These are phyloP conservation scores for Plasmodium malariae DNA, from an alignment of 169 alveolate species.

Conservation along the genomic window DNA sequence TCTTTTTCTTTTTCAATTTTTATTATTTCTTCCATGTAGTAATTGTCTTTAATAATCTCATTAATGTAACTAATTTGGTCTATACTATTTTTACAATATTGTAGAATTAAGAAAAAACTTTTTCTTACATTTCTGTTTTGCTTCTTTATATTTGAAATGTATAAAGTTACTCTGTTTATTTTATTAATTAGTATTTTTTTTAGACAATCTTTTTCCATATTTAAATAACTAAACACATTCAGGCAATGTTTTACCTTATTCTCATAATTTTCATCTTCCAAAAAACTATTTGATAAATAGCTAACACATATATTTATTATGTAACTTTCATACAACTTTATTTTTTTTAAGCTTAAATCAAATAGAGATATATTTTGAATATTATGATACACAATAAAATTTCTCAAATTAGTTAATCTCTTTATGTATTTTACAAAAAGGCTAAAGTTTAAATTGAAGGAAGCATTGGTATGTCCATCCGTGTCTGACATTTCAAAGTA, in stretches of 20 bases:
- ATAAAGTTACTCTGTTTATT: constrained; percentile 12
- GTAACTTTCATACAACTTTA: constrained; percentile 19
- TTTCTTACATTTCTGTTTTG: constrained; percentile 10
- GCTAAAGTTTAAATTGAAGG: not conserved
- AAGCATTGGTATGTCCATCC: not conserved
- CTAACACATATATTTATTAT: constrained; percentile 17
- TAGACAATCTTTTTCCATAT: constrained; percentile 53
- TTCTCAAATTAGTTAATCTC: constrained; percentile 9
- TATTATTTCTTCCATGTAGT: not conserved
- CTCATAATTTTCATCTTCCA: constrained; percentile 30
- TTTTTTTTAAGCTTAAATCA: constrained; percentile 8
- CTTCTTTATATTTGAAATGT: constrained; percentile 36
- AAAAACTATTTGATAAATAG: constrained; percentile 35
- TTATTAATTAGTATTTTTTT: constrained; percentile 32
- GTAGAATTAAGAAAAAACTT: constrained; percentile 17
- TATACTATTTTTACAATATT: constrained; percentile 55
- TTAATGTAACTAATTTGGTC: constrained; percentile 41
- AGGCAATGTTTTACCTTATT: constrained; percentile 29
- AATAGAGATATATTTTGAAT: constrained; percentile 45
- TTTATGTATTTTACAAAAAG: constrained; percentile 26
- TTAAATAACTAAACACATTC: constrained; percentile 25
- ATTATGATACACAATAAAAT: constrained; percentile 21
- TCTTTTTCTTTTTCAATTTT: not conserved
- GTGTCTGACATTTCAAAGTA: constrained; percentile 1
- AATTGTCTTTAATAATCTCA: constrained; percentile 26